phyloP scores from a whole-genome alignment of 768 basidiomycete species.

The Pholiota molesta region DNA sequence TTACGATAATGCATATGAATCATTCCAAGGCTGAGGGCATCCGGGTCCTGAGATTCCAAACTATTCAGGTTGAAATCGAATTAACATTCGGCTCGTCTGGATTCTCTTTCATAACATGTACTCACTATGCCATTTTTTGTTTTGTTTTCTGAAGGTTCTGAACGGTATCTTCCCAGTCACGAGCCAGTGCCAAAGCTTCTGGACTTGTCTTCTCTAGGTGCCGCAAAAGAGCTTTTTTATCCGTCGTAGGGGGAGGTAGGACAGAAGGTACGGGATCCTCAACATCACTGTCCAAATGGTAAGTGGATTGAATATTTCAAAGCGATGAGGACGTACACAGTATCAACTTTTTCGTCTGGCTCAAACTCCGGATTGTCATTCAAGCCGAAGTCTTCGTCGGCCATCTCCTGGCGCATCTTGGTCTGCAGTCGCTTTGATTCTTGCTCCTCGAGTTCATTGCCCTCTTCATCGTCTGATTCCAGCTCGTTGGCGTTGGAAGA shows the following conservation, averaged over 20 bases:
- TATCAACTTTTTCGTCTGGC: conserved; percentile 26
- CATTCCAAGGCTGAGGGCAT: conserved; percentile 68
- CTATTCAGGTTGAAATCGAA: conserved; percentile 35
- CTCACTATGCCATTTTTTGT: conserved; percentile 59
- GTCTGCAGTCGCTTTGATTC: conserved; percentile 81
- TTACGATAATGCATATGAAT: conserved; percentile 87
- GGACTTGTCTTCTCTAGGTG: conserved; percentile 77
- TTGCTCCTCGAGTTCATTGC: conserved; percentile 83
- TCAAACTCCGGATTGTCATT: conserved; percentile 55
- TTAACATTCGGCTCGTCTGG: neutral
- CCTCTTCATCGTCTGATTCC: conserved; percentile 89
- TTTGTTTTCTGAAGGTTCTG: conserved; percentile 53
- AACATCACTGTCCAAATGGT: conserved; percentile 33
- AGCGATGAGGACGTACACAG: conserved; percentile 29
- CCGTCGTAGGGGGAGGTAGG: conserved; percentile 45
- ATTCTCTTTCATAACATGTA: neutral
- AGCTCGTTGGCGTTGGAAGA: conserved; percentile 80
- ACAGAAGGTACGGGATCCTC: conserved; percentile 39
- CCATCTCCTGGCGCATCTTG: conserved; percentile 71
- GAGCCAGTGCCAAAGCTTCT: conserved; percentile 79
- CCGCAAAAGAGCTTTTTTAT: conserved; percentile 62
- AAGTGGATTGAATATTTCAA: neutral
- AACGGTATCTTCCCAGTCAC: conserved; percentile 81
- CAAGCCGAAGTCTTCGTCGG: conserved; percentile 84
- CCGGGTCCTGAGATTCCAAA: conserved; percentile 46